Percentiles rank a stretch among this genome's conserved stretches.
Conservation (phyloP, 192 early-diverging fungal species). For the Kickxella alabastrina region DNA sequence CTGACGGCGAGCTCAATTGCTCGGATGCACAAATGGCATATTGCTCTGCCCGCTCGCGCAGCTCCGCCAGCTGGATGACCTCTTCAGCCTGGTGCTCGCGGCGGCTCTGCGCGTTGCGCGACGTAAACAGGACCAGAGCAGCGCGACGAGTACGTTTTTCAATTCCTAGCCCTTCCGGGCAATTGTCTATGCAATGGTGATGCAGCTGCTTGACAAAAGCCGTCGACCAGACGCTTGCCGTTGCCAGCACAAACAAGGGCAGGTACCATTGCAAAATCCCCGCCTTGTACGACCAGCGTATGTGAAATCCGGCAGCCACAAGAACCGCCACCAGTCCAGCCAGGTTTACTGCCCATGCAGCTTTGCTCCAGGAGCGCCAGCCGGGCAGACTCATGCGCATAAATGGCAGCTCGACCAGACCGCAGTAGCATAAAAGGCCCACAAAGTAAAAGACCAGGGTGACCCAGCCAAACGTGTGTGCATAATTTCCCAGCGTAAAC, state of each 20-base stretch:
- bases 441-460: constrained; percentile 44
- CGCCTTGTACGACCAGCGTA: constrained; percentile 31
- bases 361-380: constrained; percentile 60
- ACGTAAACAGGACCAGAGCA: constrained; percentile 21
- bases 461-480: constrained; percentile 59
- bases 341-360: constrained; percentile 63
- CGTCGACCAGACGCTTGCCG: constrained; percentile 28
- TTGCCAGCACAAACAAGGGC: constrained; percentile 39
- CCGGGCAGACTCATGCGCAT: constrained; percentile 61
- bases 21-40: constrained; percentile 3
- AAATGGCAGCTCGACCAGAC: constrained; percentile 66
- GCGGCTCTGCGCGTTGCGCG: constrained; percentile 13
- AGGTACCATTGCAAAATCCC: constrained; percentile 50
- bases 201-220: constrained; percentile 16
- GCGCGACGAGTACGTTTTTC: constrained; percentile 22
- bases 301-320: constrained; percentile 56
- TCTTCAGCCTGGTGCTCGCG: constrained; percentile 14
- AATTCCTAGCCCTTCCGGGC: constrained; percentile 41
- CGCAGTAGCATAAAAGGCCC: constrained; percentile 52
- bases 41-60: constrained; percentile 14
- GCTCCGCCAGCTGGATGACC: constrained; percentile 3
- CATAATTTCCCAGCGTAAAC: constrained; percentile 75
- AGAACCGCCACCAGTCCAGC: constrained; percentile 55
- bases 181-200: constrained; percentile 26
- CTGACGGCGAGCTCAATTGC: background rate